These are phyloP conservation scores for Trematosphaeria pertusa DNA, from an alignment of 2,329 filamentous ascomycete genomes.

Conservation along the genomic window DNA sequence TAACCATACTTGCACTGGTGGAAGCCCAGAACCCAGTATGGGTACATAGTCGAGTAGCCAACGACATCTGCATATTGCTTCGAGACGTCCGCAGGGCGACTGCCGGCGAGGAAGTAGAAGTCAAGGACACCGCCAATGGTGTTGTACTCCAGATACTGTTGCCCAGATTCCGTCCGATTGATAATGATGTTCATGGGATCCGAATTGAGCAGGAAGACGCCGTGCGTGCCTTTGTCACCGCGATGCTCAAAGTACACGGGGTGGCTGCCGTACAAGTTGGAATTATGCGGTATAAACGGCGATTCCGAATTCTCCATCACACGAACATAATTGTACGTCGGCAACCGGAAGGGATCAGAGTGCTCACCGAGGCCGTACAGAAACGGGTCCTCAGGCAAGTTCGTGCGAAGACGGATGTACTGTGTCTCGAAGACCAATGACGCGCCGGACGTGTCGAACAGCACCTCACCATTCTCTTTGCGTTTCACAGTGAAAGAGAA, in stretches of 20 bases:
- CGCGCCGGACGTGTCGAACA: constrained; percentile 74
- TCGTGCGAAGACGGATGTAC: constrained; percentile 75
- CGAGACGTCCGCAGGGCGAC: constrained; percentile 54
- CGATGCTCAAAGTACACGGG: constrained; percentile 78
- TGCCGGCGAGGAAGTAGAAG: constrained; percentile 60
- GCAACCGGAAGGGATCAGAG: constrained; percentile 72
- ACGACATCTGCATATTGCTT: constrained; percentile 60
- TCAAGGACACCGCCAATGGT: constrained; percentile 78
- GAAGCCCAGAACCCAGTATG: constrained; percentile 62
- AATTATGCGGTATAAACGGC: constrained; percentile 64
- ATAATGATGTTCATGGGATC: constrained; percentile 74
- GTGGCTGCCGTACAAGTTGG: constrained; percentile 76
- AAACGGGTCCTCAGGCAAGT: constrained; percentile 70
- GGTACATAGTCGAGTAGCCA: constrained; percentile 57
- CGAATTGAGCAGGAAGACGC: constrained; percentile 45
- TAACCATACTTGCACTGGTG: constrained; percentile 62
- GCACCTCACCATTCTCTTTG: constrained; percentile 62
- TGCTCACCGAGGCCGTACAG: constrained; percentile 84
- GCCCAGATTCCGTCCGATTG: constrained; percentile 64
- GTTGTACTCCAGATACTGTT: constrained; percentile 81
- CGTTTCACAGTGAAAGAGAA: constrained; percentile 73
- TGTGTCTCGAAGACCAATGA: constrained; percentile 78
- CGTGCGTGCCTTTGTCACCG: constrained; percentile 51
- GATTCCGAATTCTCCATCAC: constrained; percentile 75
- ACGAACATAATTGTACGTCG: constrained; percentile 71